phyloP scores from a whole-genome alignment of 192 early-diverging fungal species.

The Borealophlyctis nickersoniae region DNA sequence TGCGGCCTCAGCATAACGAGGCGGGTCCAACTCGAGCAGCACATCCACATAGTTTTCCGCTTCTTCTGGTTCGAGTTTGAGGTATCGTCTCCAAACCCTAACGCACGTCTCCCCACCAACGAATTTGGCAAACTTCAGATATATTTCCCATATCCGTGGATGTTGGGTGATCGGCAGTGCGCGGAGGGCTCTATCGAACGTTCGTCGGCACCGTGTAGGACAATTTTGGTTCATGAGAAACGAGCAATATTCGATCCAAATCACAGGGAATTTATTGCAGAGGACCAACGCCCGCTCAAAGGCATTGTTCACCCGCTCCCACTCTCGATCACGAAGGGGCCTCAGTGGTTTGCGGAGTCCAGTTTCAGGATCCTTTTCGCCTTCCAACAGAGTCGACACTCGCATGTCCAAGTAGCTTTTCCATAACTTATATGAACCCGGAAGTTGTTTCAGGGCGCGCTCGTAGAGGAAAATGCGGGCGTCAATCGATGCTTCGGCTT shows the following conservation, averaged over 20 bases:
- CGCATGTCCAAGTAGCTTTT: slow-evolving; percentile 78
- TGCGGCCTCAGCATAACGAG: slow-evolving; percentile 76
- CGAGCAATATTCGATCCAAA: slow-evolving; percentile 80
- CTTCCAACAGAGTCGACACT: slow-evolving; percentile 39
- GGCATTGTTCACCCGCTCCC: slow-evolving; percentile 64
- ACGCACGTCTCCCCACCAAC: slow-evolving; percentile 81
- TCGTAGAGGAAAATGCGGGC: slow-evolving; percentile 72
- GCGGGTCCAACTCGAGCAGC: slow-evolving; percentile 58
- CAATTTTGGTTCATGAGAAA: slow-evolving; percentile 62
- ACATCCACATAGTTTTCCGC: slow-evolving; percentile 73
- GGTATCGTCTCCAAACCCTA: slow-evolving; percentile 74
- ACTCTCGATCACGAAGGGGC: slow-evolving; percentile 44
- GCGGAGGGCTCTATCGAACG: slow-evolving; percentile 86
- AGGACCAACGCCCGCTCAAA: slow-evolving; percentile 88
- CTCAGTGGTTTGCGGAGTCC: slow-evolving; percentile 29
- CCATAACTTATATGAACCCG: slow-evolving; percentile 97
- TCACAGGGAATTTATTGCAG: slow-evolving; percentile 92
- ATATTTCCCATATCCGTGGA: slow-evolving; percentile 79
- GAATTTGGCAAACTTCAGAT: slow-evolving; percentile 73
- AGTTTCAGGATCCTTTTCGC: slow-evolving; percentile 48
- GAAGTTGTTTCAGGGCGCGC: slow-evolving; percentile 80
- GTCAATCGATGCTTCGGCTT: slow-evolving; percentile 48
- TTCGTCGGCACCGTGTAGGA: slow-evolving; percentile 66
- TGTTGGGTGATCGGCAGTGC: slow-evolving; percentile 94
- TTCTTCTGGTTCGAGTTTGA: slow-evolving; percentile 77